A percentile compares a stretch with the other conserved stretches of the same genome.
Conservation (phyloP, 2,329 filamentous ascomycete species). For the Chaetomium sp. region DNA sequence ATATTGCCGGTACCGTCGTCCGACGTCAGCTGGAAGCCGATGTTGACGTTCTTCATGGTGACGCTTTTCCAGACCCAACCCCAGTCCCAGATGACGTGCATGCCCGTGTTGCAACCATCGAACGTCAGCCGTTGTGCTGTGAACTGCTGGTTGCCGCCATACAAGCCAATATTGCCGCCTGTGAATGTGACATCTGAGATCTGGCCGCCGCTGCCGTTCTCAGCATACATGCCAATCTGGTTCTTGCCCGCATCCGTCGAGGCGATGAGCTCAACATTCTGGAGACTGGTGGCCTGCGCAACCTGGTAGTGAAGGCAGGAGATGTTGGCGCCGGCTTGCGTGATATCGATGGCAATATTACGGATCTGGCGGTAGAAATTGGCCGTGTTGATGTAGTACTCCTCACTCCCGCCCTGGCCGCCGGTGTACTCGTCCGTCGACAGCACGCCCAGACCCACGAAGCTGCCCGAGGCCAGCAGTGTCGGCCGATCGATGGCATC, state of each 20-base stretch:
- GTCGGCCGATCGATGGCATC: constrained; percentile 63
- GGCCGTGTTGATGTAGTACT: constrained; percentile 8
- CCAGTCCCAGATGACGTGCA: constrained; percentile 68
- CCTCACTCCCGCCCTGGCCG: background rate
- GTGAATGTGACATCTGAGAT: constrained; percentile 51
- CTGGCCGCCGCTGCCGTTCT: constrained; percentile 31
- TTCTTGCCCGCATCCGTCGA: constrained; percentile 10
- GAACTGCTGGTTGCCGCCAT: background rate
- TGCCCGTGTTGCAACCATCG: constrained; percentile 54
- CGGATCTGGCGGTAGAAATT: constrained; percentile 53
- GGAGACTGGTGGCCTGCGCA: constrained; percentile 54
- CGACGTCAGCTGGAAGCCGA: background rate
- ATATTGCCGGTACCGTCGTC: background rate
- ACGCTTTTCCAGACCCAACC: constrained; percentile 26
- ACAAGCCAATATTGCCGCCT: constrained; percentile 50
- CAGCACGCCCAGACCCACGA: background rate
- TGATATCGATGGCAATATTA: constrained; percentile 52
- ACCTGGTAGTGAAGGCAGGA: constrained; percentile 65
- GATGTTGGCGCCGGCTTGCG: constrained; percentile 37
- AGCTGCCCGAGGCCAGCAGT: background rate
- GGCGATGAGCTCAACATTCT: constrained; percentile 33
- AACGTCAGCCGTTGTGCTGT: constrained; percentile 42
- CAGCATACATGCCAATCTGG: constrained; percentile 48
- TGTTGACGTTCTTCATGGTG: background rate
- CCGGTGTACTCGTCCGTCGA: constrained; percentile 4